These are phyloP conservation scores for Fragilaria radians DNA, from an alignment of 108 stramenopile genomes.

Conservation along the genomic window DNA sequence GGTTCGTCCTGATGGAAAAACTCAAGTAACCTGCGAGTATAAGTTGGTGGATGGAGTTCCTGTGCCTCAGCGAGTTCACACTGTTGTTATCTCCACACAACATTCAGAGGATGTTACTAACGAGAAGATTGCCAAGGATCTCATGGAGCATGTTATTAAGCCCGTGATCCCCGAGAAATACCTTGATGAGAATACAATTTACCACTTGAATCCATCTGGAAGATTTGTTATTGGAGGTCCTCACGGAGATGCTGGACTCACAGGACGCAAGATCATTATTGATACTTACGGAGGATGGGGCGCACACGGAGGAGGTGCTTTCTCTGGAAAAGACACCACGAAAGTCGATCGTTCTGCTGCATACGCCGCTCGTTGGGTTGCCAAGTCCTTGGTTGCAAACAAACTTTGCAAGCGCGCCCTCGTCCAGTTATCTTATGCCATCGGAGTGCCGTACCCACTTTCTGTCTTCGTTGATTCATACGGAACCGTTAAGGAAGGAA, in stretches of 20 bases:
- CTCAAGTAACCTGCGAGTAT: constrained; percentile 92
- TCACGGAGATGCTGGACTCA: constrained; percentile 96
- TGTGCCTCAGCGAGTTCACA: constrained; percentile 90
- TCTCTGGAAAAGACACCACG: constrained; percentile 95
- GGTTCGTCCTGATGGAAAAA: constrained; percentile 97
- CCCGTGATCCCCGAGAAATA: constrained; percentile 95
- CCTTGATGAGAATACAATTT: constrained; percentile 95
- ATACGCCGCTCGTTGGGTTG: constrained; percentile 96
- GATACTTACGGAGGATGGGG: constrained; percentile 99
- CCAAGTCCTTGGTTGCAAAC: constrained; percentile 90
- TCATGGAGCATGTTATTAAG: constrained; percentile 97
- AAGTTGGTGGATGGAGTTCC: constrained; percentile 68
- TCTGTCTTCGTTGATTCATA: constrained; percentile 90
- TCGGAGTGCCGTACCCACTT: constrained; percentile 88
- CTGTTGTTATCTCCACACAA: constrained; percentile 95
- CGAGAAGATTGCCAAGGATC: constrained; percentile 91
- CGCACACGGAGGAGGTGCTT: constrained; percentile 94
- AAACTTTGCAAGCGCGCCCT: constrained; percentile 83
- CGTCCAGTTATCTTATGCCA: constrained; percentile 95
- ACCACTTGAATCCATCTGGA: constrained; percentile 91
- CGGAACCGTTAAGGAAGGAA: constrained; percentile 90
- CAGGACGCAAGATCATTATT: constrained; percentile 94
- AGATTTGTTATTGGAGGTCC: constrained; percentile 97
- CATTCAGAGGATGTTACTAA: constrained; percentile 91
- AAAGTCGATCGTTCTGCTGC: constrained; percentile 94